Evolutionary conservation across 805 yeast species (phyloP), one percentile per base, ranked within the genome.

Genomic region (Kodamaea hsintzibuensis): DNA sequence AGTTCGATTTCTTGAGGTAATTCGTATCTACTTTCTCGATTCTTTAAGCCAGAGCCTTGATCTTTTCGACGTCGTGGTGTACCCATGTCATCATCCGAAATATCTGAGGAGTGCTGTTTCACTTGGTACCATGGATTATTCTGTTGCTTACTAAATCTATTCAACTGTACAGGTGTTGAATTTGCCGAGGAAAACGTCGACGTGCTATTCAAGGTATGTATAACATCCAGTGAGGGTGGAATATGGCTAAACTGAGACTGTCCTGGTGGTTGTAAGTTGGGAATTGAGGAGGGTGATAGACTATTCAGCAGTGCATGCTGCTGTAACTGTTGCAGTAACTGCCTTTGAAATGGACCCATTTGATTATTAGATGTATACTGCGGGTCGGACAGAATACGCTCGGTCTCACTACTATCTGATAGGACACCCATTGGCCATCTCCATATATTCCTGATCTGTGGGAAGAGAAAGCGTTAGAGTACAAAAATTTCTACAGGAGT

Each of bases 261-360:
- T 2, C 16, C 44, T 38, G 60, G 56, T 14, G 57, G 60, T 30
- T 57, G 56, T 49, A 57, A 52, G 38, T 51, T 50, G 13, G 60
- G 60, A 5, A 57, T 54, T 38, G 53, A 14, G 2, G 54, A 38
- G 8, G 51, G 45, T 14, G 46, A 38, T 27, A 48, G 42, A 13
- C 38, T 25, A 17, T 39, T 39, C 48, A 27, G 48, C 48, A 27
- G 48, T 4, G 38, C 25, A 12, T 9, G 38, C 12, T 27, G 38
- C 39, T 45, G 48, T 40, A 33, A n/a, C 30, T 43, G 47, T 9
- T 45, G 48, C 38, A 25, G 48, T n/a, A 27, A 37, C 22, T 45
- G 48, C 22, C 33, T 17, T 19, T 27, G 38, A 6, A 27, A 33
- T 7, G 38, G 48, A 45, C 39, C 39, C 39, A 45, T n/a, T 7